These are phyloP conservation scores for Zygosaccharomyces lentus DNA, from an alignment of 805 yeast species.

Conservation along the genomic window DNA sequence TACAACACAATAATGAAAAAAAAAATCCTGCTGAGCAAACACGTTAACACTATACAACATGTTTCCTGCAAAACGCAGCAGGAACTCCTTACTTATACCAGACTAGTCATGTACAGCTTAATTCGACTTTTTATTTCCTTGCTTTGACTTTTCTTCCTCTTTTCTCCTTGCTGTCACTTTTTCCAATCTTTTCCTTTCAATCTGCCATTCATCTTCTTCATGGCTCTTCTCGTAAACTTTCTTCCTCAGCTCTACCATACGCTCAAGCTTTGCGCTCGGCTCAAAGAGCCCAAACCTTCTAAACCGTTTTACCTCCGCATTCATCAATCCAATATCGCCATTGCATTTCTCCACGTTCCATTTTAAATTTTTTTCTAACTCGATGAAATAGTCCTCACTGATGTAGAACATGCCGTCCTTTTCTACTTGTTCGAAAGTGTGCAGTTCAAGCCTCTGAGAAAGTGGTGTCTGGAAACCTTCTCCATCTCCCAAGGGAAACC, in stretches of 20 bases:
- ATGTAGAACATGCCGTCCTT: slow-evolving; percentile 46
- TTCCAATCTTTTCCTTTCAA: slow-evolving; percentile 4
- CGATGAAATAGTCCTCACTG: slow-evolving; percentile 52
- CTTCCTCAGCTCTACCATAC: slow-evolving; percentile 29
- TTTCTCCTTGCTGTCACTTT: slow-evolving; percentile 5
- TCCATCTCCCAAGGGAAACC: slow-evolving; percentile 60
- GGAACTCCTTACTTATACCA: too few species aligned
- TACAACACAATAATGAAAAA: too few species aligned
- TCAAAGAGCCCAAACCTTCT: slow-evolving; percentile 63
- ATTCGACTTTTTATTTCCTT: slow-evolving; percentile 5
- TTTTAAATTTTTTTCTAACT: slow-evolving; percentile 47
- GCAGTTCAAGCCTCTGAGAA: slow-evolving; percentile 35
- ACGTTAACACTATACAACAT: too few species aligned
- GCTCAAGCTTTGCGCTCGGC: slow-evolving; percentile 37
- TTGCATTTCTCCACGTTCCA: slow-evolving; percentile 34
- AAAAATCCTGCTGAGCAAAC: too few species aligned
- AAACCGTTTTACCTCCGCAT: slow-evolving; percentile 50
- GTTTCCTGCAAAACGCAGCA: too few species aligned
- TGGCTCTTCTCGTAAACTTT: slow-evolving; percentile 15
- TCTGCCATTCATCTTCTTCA: slow-evolving; percentile 15
- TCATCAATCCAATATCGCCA: slow-evolving; percentile 37
- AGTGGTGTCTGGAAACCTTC: slow-evolving; percentile 77
- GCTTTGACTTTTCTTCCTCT: background rate
- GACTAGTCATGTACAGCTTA: background rate
- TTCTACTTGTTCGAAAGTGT: slow-evolving; percentile 39